Conservation (phyloP, 2,329 filamentous ascomycete genomes). For the Colletotrichum sp. region DNA sequence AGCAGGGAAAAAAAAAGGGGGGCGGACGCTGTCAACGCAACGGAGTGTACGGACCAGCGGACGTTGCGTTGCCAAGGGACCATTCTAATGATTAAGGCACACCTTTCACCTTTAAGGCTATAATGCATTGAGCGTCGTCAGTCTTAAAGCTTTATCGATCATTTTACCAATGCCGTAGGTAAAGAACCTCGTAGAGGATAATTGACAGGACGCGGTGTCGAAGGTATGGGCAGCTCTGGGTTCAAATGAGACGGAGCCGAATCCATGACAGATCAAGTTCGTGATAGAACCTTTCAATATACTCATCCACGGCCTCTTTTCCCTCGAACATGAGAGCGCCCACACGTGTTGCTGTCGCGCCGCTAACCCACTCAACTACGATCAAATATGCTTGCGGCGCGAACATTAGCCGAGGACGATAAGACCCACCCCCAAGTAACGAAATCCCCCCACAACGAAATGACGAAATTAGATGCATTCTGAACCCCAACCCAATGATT, state of each 20-base stretch:
- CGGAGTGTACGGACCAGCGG: no score
- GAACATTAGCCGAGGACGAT: not conserved
- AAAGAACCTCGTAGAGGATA: not conserved
- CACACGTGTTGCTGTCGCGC: not conserved
- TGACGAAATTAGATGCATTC: no score
- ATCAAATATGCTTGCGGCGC: not conserved
- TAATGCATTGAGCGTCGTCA: not conserved
- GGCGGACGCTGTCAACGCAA: no score
- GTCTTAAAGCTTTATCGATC: not conserved
- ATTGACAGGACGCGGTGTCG: not conserved
- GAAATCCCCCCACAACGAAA: no score
- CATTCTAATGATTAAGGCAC: not conserved
- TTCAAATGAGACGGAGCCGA: not conserved
- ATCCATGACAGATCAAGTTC: not conserved
- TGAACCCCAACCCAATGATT: no score
- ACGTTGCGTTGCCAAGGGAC: not conserved
- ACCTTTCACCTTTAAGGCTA: accelerated
- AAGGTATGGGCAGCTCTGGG: not conserved
- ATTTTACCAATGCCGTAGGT: not conserved
- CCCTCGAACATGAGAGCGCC: not conserved
- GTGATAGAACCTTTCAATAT: not conserved
- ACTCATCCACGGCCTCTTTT: not conserved
- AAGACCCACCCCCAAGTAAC: no score
- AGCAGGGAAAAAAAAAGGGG: no score
- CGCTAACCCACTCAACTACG: not conserved